Percentiles rank a stretch among this genome's conserved stretches.
Conservation (phyloP, 257 asterid species). For the Ocimum tenuiflorum region DNA sequence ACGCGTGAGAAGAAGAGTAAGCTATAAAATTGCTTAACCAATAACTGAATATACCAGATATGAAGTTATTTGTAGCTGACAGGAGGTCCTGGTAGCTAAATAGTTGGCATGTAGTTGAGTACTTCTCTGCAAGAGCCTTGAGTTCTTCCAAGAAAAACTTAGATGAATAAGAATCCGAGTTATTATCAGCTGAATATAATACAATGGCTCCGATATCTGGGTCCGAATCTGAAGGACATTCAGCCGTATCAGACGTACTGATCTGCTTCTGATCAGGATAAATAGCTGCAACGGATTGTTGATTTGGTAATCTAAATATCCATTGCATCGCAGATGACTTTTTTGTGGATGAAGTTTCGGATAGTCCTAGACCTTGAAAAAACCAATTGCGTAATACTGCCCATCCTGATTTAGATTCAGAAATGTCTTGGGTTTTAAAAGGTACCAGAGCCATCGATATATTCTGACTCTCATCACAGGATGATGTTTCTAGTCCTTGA, state of each 20-base stretch:
- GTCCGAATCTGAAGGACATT: conserved; percentile 26
- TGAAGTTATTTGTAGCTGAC: conserved; percentile 59
- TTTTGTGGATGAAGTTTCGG: conserved; percentile 35
- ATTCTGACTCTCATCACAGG: conserved; percentile 24
- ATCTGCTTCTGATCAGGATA: conserved; percentile 63
- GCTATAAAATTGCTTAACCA: not conserved
- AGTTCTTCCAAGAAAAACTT: conserved; percentile 38
- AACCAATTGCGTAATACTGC: conserved; percentile 42
- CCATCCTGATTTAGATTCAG: conserved; percentile 57
- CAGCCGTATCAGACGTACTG: conserved; percentile 27
- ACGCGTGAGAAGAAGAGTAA: conserved; percentile 3
- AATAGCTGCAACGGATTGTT: conserved; percentile 53
- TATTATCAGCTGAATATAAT: conserved; percentile 24
- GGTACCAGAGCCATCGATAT: conserved; percentile 57
- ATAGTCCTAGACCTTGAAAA: conserved; percentile 24
- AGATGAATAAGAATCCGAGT: conserved; percentile 24
- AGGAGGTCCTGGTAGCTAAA: conserved; percentile 70
- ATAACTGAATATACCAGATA: conserved; percentile 41
- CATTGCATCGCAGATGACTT: conserved; percentile 43
- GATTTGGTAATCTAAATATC: conserved; percentile 46
- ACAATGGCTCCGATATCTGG: conserved; percentile 38
- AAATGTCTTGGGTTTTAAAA: conserved; percentile 25
- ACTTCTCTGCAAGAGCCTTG: conserved; percentile 49
- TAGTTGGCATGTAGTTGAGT: conserved; percentile 40
- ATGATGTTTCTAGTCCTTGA: conserved; percentile 17